Evolutionary conservation across 1,139 yeast species (phyloP).

Genomic region (Saccharomyces hybrid): DNA sequence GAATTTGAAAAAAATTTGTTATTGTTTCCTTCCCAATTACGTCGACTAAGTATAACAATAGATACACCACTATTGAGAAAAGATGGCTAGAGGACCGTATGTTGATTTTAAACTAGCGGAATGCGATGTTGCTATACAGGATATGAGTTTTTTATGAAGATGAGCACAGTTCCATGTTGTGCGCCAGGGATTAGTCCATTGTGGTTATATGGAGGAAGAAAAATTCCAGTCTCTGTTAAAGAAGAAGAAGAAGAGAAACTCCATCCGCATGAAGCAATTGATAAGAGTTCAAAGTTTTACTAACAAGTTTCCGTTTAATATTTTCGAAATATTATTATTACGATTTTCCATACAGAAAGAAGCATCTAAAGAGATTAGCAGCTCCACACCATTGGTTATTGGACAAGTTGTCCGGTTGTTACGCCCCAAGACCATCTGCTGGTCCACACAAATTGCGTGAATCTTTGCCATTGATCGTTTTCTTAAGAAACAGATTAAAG

Average conservation of each 20-base stretch:
- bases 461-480: constrained; percentile 94
- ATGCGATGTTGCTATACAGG: constrained; percentile 1
- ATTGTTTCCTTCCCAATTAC: background rate
- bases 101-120: constrained; percentile 33
- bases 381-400: constrained; percentile 99
- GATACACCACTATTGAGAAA: constrained; percentile 25
- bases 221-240: too few relatives aligned
- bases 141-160: background rate
- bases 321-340: constrained; percentile 3
- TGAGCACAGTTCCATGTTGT: background rate
- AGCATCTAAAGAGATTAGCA: constrained; percentile 96
- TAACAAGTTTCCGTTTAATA: constrained; percentile 2
- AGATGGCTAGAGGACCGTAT: constrained; percentile 96
- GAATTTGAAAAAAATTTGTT: background rate
- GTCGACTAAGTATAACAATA: constrained; percentile 1
- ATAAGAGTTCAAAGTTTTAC: background rate
- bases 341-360: constrained; percentile 47
- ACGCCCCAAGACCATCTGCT: constrained; percentile 99
- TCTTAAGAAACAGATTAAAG: constrained; percentile 99
- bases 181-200: background rate
- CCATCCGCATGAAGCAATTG: background rate
- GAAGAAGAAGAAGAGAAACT: background rate
- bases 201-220: background rate
- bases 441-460: constrained; percentile 99
- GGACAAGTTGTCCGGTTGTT: constrained; percentile 99